Evolutionary conservation across 2,329 filamentous ascomycete genomes (phyloP), one percentile per base, ranked within the genome.

Genomic region (Alternaria sp.): DNA sequence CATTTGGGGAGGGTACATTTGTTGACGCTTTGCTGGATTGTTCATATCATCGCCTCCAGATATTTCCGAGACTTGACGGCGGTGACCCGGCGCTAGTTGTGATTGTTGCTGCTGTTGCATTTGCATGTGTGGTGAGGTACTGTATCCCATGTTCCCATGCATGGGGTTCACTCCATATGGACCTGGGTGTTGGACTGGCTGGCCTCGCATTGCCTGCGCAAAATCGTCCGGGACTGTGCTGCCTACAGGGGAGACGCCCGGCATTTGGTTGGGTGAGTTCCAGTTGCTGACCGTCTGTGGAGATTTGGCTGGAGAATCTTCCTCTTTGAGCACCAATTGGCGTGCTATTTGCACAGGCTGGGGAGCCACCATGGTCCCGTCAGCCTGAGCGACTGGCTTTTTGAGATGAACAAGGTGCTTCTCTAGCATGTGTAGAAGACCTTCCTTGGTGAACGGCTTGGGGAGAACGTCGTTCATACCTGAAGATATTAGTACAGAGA

Each of bases 391-490:
- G 19, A 68, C 52, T 61, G 88, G 87, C 75, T 93, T 93, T 76
- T 96, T 90, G 64, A 97, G 85, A 76, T 93, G 91, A n/a, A 88
- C 86, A 54, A 98, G 85, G 76, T 97, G 93, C 76, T 95, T 96
- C 80, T 96, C 92, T 28, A 99, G 86, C 82, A 97, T 88, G 32
- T 88, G 85, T 26, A 97, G 82, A 30, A 97, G 82, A 0, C 94
- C 95, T 46, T 91, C 87, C 70, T 91, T 91, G 1, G 96, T 99
- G 78, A 99, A 99, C 0, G 96, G 96, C 77, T 99, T 99, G 0
- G 96, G 95, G 64, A 99, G 83, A 17, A 99, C 95, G 75, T 97
- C 96, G 75, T 97, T 96, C 94, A 99, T 97, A 46, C 95, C 94
- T 97, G 71, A 21, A 26, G 5, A 17, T 32, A 70, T 84, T 59